Evolutionary conservation across 768 basidiomycete species (phyloP).

Genomic region (Rhizopogon vinicolor): DNA sequence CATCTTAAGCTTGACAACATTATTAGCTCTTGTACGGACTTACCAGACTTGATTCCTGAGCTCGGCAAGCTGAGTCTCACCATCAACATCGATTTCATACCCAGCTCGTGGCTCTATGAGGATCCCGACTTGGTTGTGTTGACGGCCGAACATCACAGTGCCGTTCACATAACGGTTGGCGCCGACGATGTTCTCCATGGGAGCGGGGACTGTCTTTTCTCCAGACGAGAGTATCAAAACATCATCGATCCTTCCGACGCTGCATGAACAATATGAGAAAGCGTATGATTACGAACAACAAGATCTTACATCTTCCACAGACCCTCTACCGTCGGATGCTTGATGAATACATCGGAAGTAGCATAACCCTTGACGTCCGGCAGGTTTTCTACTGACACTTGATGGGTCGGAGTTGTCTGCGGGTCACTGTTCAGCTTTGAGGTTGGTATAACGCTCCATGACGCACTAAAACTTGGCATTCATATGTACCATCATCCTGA

Average conservation of each 20-base stretch:
- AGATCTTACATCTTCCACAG: slow-evolving; percentile 37
- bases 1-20: neutral
- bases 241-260: slow-evolving; percentile 35
- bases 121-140: slow-evolving; percentile 24
- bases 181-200: slow-evolving; percentile 27
- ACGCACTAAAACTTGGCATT: slow-evolving; percentile 34
- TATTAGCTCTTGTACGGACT: neutral
- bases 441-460: neutral
- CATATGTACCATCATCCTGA: slow-evolving; percentile 33
- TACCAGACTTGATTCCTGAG: slow-evolving; percentile 36
- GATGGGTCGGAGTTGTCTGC: slow-evolving; percentile 25
- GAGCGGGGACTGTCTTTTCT: slow-evolving; percentile 29
- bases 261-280: slow-evolving; percentile 7
- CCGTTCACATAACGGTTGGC: slow-evolving; percentile 20
- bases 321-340: slow-evolving; percentile 37
- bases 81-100: slow-evolving; percentile 27
- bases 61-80: slow-evolving; percentile 21
- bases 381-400: slow-evolving; percentile 29
- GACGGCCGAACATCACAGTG: slow-evolving; percentile 37
- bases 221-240: slow-evolving; percentile 26
- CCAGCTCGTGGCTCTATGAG: slow-evolving; percentile 28
- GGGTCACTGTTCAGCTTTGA: neutral
- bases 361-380: slow-evolving; percentile 36
- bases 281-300: neutral
- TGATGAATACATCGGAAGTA: slow-evolving; percentile 38